A percentile compares a stretch with the other conserved stretches of the same genome.
Evolutionary conservation across 345 rosid genomes (phyloP).

Genomic region (Viola odorata): DNA sequence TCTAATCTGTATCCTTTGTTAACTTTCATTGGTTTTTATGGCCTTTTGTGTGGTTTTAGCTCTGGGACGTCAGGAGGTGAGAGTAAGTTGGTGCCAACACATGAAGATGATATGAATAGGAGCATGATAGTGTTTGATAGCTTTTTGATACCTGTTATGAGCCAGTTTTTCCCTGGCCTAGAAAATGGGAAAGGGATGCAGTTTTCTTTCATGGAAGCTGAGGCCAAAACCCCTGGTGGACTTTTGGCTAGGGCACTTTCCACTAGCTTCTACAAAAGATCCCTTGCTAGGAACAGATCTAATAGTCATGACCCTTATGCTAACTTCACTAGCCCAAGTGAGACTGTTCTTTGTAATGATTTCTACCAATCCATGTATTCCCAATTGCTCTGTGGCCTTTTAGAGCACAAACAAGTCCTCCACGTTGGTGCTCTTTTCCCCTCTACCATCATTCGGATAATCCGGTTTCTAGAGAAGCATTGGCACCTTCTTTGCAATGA

Average conservation of each 20-base stretch:
- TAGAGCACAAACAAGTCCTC: conserved; percentile 8
- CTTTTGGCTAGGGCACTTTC: conserved; percentile 11
- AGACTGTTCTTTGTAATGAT: conserved; percentile 18
- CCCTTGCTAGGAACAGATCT: neutral
- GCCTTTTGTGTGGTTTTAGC: neutral
- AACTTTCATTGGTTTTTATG: too few relatives aligned
- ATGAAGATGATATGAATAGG: conserved; percentile 12
- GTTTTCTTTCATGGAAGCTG: conserved; percentile 17
- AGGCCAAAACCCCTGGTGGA: conserved; percentile 13
- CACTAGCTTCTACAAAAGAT: conserved; percentile 17
- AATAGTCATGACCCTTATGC: conserved; percentile 7
- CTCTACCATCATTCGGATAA: conserved; percentile 17
- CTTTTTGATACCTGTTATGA: conserved; percentile 20
- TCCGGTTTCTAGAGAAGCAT: conserved; percentile 13
- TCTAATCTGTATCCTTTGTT: too few relatives aligned
- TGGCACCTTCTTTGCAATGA: conserved; percentile 13
- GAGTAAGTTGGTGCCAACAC: conserved; percentile 21
- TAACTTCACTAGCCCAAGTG: conserved; percentile 21
- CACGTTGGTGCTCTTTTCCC: conserved; percentile 19
- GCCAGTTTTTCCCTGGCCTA: conserved; percentile 10
- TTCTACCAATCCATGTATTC: conserved; percentile 15
- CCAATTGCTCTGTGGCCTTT: conserved; percentile 19
- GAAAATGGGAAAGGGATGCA: conserved; percentile 19
- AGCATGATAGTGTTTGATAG: conserved; percentile 13
- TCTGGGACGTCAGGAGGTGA: conserved; percentile 23